A percentile compares a stretch with the other conserved stretches of the same genome.
phyloP scores from a whole-genome alignment of 2,329 filamentous ascomycete species.

The Diaporthe sp. region DNA sequence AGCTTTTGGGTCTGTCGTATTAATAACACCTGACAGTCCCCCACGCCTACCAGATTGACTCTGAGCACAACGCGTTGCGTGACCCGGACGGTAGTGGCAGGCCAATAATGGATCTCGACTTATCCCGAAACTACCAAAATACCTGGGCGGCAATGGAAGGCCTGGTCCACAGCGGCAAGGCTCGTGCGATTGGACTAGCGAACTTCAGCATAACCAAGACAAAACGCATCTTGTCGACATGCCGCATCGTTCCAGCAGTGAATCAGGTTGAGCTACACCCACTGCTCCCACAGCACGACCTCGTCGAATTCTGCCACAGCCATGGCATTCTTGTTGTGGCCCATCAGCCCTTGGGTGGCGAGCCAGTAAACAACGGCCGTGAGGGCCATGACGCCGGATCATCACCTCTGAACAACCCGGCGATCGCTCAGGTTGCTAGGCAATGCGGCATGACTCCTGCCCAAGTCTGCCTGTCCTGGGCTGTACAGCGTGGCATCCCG shows the following conservation, averaged over 20 bases:
- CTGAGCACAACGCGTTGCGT: not conserved
- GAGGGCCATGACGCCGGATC: not conserved
- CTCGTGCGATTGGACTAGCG: conserved; percentile 78
- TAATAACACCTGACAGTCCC: not conserved
- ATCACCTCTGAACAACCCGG: conserved; percentile 40
- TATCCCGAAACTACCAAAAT: conserved; percentile 11
- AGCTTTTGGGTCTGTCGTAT: not conserved
- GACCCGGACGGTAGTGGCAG: not conserved
- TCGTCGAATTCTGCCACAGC: not conserved
- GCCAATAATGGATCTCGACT: not conserved
- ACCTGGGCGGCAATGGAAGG: conserved; percentile 48
- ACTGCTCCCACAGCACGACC: conserved; percentile 62
- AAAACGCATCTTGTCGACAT: conserved; percentile 66
- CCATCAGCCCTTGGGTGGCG: conserved; percentile 65
- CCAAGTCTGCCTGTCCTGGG: conserved; percentile 30
- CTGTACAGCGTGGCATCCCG: conserved; percentile 11
- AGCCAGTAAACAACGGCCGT: not conserved
- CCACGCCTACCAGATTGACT: not conserved
- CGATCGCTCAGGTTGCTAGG: conserved; percentile 45
- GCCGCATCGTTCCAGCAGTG: conserved; percentile 71
- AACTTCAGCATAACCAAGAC: conserved; percentile 73
- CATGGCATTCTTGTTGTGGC: conserved; percentile 65
- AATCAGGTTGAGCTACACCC: conserved; percentile 85
- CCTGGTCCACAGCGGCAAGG: conserved; percentile 68
- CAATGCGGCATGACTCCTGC: conserved; percentile 41